Evolutionary conservation across 1,284 basidiomycete species (phyloP).

Genomic region (Hymenochaete sp.): DNA sequence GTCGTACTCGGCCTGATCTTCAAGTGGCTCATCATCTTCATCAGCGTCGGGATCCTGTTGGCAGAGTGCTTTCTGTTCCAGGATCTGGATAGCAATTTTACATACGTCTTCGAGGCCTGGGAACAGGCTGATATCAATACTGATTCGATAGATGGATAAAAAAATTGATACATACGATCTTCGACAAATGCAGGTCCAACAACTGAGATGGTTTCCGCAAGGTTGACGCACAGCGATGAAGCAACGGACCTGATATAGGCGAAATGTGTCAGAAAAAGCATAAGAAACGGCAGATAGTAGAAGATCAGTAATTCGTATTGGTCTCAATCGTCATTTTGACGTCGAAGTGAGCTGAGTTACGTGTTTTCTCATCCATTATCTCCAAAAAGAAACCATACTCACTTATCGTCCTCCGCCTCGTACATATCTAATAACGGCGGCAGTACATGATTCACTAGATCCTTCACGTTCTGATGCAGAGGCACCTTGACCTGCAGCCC

Average conservation of each 20-base stretch:
- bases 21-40: constrained; percentile 70
- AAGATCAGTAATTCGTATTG: constrained; percentile 31
- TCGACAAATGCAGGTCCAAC: constrained; percentile 81
- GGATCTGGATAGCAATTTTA: constrained; percentile 71
- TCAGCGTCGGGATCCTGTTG: constrained; percentile 96
- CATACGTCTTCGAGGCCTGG: constrained; percentile 76
- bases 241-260: constrained; percentile 65
- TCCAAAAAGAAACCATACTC: constrained; percentile 32
- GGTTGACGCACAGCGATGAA: constrained; percentile 75
- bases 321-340: constrained; percentile 53
- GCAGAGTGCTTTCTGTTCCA: constrained; percentile 90
- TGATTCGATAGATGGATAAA: not conserved
- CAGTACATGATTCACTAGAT: constrained; percentile 74
- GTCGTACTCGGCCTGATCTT: constrained; percentile 93
- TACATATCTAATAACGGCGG: constrained; percentile 82
- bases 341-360: constrained; percentile 86
- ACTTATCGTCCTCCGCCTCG: constrained; percentile 97
- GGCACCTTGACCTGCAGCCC: constrained; percentile 54
- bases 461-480: constrained; percentile 71
- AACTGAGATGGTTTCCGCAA: constrained; percentile 87
- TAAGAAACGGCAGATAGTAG: constrained; percentile 19
- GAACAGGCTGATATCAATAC: constrained; percentile 14
- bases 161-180: constrained; percentile 41
- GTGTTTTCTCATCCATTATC: constrained; percentile 46
- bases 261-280: not conserved